A percentile compares a stretch with the other conserved stretches of the same genome.
Conservation (phyloP, 306 rosid species). For the Betula pendula region DNA sequence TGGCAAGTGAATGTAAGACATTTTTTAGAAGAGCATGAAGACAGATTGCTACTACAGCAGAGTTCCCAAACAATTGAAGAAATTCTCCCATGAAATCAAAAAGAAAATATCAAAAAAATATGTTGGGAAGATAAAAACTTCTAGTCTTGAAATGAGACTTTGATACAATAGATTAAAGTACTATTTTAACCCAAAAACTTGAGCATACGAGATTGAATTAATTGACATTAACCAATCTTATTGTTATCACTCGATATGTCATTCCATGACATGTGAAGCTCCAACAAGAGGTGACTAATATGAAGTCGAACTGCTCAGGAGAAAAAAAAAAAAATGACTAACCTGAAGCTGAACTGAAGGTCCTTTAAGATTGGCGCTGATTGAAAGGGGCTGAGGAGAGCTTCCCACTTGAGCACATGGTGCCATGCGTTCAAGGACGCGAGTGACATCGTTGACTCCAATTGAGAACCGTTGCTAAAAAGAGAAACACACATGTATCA, state of each 20-base stretch:
- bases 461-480: constrained; percentile 75
- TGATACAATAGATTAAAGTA: too few relatives aligned
- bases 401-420: constrained; percentile 37
- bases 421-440: constrained; percentile 79
- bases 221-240: too few relatives aligned
- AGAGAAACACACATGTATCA: not conserved
- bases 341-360: constrained; percentile 63
- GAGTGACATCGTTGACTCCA: constrained; percentile 84
- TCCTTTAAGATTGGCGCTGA: constrained; percentile 28
- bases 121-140: too few relatives aligned
- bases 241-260: too few relatives aligned
- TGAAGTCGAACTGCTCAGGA: constrained; percentile 42
- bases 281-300: constrained; percentile 30
- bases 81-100: not conserved
- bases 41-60: not conserved
- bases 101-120: not conserved
- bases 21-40: not conserved
- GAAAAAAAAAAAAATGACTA: constrained; percentile 6
- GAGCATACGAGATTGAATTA: too few relatives aligned
- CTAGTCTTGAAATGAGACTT: too few relatives aligned
- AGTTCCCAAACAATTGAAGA: not conserved
- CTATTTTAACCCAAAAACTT: too few relatives aligned
- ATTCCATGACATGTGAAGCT: not conserved
- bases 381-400: constrained; percentile 18
- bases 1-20: not conserved